phyloP scores from a whole-genome alignment of 208 protist species.

The Wallacemonas sp. region DNA sequence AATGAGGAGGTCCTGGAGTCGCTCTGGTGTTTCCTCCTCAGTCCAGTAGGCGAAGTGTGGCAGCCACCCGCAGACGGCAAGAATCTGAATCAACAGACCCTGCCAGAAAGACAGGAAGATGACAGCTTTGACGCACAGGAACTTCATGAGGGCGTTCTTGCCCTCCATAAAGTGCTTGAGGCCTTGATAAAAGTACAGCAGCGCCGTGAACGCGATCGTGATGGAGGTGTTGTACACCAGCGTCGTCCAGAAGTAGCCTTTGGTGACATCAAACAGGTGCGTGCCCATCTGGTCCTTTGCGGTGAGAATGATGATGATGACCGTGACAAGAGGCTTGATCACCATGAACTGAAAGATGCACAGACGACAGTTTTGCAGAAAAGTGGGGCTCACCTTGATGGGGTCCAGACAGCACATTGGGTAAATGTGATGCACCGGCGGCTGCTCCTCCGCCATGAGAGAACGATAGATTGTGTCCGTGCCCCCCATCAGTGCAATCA shows the following conservation, averaged over 20 bases:
- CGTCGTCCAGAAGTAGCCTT: conserved; percentile 89
- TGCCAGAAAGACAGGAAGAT: conserved; percentile 95
- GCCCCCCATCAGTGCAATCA: conserved; percentile 92
- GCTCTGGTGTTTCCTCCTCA: conserved; percentile 55
- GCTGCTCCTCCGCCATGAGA: conserved; percentile 83
- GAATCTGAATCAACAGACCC: conserved; percentile 81
- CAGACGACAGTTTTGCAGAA: conserved; percentile 86
- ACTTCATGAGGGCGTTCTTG: conserved; percentile 90
- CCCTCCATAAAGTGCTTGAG: conserved; percentile 89
- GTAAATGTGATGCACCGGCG: conserved; percentile 77
- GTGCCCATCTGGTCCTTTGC: conserved; percentile 68
- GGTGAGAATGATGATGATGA: conserved; percentile 82
- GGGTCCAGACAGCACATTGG: conserved; percentile 84
- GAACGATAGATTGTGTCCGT: conserved; percentile 83
- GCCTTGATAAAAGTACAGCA: conserved; percentile 92
- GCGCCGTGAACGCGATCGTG: conserved; percentile 87
- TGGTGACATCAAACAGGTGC: conserved; percentile 72
- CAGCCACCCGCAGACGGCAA: conserved; percentile 65
- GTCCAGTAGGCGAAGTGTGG: conserved; percentile 81
- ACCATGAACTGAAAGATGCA: conserved; percentile 94
- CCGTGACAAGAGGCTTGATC: conserved; percentile 84
- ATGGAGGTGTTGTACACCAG: conserved; percentile 93
- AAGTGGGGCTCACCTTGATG: conserved; percentile 79
- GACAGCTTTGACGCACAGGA: conserved; percentile 91
- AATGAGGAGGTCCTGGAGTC: conserved; percentile 88